phyloP scores from a whole-genome alignment of 2,329 filamentous ascomycete genomes.

The Nothomitra cinnamomea region DNA sequence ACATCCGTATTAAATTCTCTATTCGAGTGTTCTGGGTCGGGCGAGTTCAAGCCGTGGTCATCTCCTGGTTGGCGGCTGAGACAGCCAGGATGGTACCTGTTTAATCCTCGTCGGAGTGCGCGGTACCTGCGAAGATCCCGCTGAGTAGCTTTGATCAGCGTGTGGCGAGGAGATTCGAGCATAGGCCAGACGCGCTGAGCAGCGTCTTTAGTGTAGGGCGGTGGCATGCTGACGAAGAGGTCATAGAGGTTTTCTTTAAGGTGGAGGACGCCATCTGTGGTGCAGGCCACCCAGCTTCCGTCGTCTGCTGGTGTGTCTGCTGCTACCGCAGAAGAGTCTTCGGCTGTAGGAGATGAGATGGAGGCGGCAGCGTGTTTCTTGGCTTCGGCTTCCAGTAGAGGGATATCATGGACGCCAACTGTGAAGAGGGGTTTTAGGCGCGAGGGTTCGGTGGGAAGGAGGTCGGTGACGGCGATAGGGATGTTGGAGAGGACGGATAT shows the following conservation, averaged over 20 bases:
- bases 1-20: neutral
- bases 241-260: slow-evolving; percentile 83
- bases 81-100: slow-evolving; percentile 16
- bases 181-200: slow-evolving; percentile 55
- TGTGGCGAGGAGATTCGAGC: slow-evolving; percentile 48
- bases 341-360: slow-evolving; percentile 18
- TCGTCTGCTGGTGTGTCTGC: slow-evolving; percentile 20
- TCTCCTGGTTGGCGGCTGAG: slow-evolving; percentile 13
- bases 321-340: slow-evolving; percentile 28
- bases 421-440: slow-evolving; percentile 75
- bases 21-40: neutral
- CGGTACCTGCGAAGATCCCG: slow-evolving; percentile 71
- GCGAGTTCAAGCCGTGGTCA: slow-evolving; percentile 5
- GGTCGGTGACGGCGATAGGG: slow-evolving; percentile 52
- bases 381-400: slow-evolving; percentile 48
- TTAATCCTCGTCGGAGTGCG: slow-evolving; percentile 46
- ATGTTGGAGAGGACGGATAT: slow-evolving; percentile 87
- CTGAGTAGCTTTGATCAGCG: slow-evolving; percentile 67
- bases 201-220: slow-evolving; percentile 38
- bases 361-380: slow-evolving; percentile 19
- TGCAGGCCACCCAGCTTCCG: slow-evolving; percentile 77
- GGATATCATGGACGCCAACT: slow-evolving; percentile 84
- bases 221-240: slow-evolving; percentile 68
- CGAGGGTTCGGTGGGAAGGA: slow-evolving; percentile 46
- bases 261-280: slow-evolving; percentile 80